A percentile compares a stretch with the other conserved stretches of the same genome.
Conservation (phyloP, 2,329 filamentous ascomycete genomes). For the Penicillium sp. region DNA sequence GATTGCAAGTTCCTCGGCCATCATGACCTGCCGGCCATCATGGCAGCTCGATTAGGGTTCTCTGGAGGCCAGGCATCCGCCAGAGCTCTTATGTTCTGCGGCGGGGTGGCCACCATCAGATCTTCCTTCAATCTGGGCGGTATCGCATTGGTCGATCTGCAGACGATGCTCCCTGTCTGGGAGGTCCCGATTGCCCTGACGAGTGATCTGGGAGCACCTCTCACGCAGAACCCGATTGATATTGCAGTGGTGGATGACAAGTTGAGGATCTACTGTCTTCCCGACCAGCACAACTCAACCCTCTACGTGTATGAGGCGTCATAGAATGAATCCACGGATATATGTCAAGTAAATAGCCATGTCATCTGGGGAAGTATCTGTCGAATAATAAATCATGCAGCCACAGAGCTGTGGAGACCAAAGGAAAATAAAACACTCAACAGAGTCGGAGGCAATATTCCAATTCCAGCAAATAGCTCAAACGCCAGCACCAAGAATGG, state of each 20-base stretch:
- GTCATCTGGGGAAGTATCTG: too few species aligned
- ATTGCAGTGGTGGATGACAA: constrained; percentile 45
- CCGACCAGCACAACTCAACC: constrained; percentile 49
- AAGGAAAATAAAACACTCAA: too few species aligned
- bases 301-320: constrained; percentile 50
- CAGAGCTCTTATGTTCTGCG: constrained; percentile 49
- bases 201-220: constrained; percentile 39
- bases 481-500: too few species aligned
- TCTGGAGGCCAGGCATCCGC: neutral
- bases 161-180: constrained; percentile 46
- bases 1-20: constrained; percentile 53
- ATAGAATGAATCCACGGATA: neutral
- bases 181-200: constrained; percentile 49
- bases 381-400: too few species aligned
- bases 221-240: constrained; percentile 53
- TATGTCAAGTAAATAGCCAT: too few species aligned
- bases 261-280: constrained; percentile 49
- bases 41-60: neutral
- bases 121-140: constrained; percentile 41
- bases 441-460: too few species aligned
- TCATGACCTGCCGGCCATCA: constrained; percentile 33
- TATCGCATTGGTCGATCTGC: constrained; percentile 49
- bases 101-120: constrained; percentile 45
- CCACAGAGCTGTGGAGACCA: too few species aligned
- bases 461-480: too few species aligned